Evolutionary conservation across 345 rosid genomes (phyloP).

Genomic region (Citrus glauca): DNA sequence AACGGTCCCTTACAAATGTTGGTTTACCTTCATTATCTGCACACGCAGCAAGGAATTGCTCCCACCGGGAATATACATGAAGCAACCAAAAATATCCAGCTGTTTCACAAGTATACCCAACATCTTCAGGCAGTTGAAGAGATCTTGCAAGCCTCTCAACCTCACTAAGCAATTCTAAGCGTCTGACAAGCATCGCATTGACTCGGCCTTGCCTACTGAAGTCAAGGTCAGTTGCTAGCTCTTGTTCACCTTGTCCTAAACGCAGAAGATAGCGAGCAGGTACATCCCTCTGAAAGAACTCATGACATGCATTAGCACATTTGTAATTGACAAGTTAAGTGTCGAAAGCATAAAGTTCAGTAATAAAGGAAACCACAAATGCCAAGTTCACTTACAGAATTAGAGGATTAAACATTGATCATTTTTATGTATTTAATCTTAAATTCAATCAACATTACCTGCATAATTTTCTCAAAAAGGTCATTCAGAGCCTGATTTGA

Average conservation of each 20-base stretch:
- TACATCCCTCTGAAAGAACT: constrained; percentile 80
- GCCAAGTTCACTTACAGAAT: background rate
- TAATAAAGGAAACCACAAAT: background rate
- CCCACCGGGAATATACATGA: constrained; percentile 97
- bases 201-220: constrained; percentile 99
- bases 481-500: constrained; percentile 99
- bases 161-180: constrained; percentile 83
- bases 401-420: background rate
- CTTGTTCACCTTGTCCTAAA: constrained; percentile 99
- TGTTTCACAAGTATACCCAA: constrained; percentile 98
- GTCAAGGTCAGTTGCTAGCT: constrained; percentile 95
- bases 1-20: constrained; percentile 70
- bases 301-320: constrained; percentile 9
- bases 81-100: constrained; percentile 99
- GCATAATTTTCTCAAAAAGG: constrained; percentile 97
- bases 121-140: constrained; percentile 94
- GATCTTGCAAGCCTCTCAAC: constrained; percentile 97
- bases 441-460: constrained; percentile 38
- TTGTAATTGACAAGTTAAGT: background rate
- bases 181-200: constrained; percentile 96
- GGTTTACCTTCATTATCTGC: constrained; percentile 74
- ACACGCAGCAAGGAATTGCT: constrained; percentile 88
- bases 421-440: background rate
- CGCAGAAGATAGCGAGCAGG: constrained; percentile 99
- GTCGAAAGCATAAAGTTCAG: constrained; percentile 1